Evolutionary conservation across 495 filamentous ascomycete genomes (phyloP), one percentile per base, ranked within the genome.

Genomic region (Tuber indicum): DNA sequence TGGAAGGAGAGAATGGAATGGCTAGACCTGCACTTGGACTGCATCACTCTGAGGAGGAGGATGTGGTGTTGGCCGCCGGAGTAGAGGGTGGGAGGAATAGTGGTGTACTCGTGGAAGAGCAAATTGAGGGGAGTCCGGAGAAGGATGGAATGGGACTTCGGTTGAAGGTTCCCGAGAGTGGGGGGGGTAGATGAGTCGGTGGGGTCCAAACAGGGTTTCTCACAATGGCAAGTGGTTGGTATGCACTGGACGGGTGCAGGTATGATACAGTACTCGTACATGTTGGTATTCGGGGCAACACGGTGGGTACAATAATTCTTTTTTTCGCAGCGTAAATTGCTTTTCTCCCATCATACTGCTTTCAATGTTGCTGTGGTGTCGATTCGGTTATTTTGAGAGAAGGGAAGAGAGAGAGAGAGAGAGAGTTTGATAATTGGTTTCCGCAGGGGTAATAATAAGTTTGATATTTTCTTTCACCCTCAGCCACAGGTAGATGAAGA

Each of bases 81-180:
- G 58, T 70, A 72, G 81, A 77, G 44, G 75, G 71, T 36, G 74
- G 70, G 46, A 76, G 82, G 66, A 82, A 81, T 72, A 86, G 86
- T 80, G 83, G 85, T 42, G 83, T 88, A 71, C 85, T 88, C 84
- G 84, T 88, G 0, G 87, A 88, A 76, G 87, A 88, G 83, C 84
- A 85, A 74, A 81, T 79, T 81, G 83, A 75, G 79, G 79, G 78
- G 49, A 73, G 79, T 72, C 72, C 46, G 23, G 36, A 75, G 62
- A 71, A 16, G 32, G 62, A 49, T 43, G 75, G 41, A 5, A 36
- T 66, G 58, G 46, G 47, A 36, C 14, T 49, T 19, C 66, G 36
- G 21, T 45, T 80, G 45, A 70, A 72, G 46, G 74, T 79, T 16
- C 78, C 78, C 0, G 73, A 46, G 62, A 26, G 21, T 10, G 69